Evolutionary conservation across 371 early-diverging fungal genomes (phyloP).

Genomic region (Rhizopus arrhizus): DNA sequence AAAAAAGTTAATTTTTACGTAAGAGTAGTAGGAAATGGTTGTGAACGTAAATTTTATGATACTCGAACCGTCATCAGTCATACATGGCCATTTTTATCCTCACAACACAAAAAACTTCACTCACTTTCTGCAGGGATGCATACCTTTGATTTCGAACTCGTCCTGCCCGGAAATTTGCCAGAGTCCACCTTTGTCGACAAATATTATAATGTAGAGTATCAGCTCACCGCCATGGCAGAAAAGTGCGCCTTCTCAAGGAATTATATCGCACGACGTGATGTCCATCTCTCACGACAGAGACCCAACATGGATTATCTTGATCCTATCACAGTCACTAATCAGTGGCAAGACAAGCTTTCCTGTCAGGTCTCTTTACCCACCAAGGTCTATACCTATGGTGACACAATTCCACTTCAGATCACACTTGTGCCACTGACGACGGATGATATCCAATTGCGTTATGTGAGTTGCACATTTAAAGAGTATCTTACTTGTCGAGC

Average conservation of each 20-base stretch:
- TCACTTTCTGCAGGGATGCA: slow-evolving; percentile 27
- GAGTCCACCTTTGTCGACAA: slow-evolving; percentile 35
- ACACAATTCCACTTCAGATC: slow-evolving; percentile 29
- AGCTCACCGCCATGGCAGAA: slow-evolving; percentile 33
- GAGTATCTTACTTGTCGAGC: slow-evolving; percentile 47
- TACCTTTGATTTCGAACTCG: slow-evolving; percentile 37
- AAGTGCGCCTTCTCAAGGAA: slow-evolving; percentile 26
- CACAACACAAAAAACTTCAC: slow-evolving; percentile 6
- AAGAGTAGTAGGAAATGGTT: slow-evolving; percentile 22
- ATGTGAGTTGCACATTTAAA: slow-evolving; percentile 40
- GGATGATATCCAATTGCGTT: slow-evolving; percentile 19
- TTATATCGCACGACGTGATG: slow-evolving; percentile 17
- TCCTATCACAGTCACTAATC: slow-evolving; percentile 37
- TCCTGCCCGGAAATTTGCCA: slow-evolving; percentile 35
- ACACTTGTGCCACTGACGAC: slow-evolving; percentile 12
- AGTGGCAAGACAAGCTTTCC: slow-evolving; percentile 30
- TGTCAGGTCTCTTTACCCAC: slow-evolving; percentile 36
- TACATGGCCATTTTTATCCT: slow-evolving; percentile 34
- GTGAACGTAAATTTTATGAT: slow-evolving; percentile 26
- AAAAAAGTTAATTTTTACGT: neutral
- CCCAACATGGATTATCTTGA: slow-evolving; percentile 14
- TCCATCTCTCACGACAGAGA: slow-evolving; percentile 32
- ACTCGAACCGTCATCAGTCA: slow-evolving; percentile 26
- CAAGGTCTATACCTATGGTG: slow-evolving; percentile 31
- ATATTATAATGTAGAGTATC: slow-evolving; percentile 31